Conservation (phyloP, 108 stramenopile species). For the Bacterosira constricta region DNA sequence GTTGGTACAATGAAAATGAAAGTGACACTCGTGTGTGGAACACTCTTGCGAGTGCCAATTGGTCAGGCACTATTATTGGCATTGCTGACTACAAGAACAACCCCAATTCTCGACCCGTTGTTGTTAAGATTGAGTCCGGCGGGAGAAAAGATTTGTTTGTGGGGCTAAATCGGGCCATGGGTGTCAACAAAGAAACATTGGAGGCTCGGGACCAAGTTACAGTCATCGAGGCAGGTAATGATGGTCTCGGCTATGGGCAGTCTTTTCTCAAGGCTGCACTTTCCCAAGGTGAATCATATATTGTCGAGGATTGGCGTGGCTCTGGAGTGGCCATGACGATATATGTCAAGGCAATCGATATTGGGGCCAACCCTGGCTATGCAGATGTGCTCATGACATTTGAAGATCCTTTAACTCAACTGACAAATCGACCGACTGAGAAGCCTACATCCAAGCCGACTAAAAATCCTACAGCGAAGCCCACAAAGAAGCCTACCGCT, state of each 20-base stretch:
- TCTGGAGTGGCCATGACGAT: slow-evolving; percentile 11
- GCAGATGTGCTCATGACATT: slow-evolving; percentile 10
- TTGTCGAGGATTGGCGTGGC: slow-evolving; percentile 16
- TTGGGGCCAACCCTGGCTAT: slow-evolving; percentile 8
- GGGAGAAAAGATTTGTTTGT: slow-evolving; percentile 19
- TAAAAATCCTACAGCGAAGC: not conserved
- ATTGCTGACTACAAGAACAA: slow-evolving; percentile 49
- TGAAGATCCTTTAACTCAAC: not conserved
- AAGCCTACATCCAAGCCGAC: not conserved
- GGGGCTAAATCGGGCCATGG: slow-evolving; percentile 34
- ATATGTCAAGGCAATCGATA: slow-evolving; percentile 7
- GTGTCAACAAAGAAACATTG: slow-evolving; percentile 14
- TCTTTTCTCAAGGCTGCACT: slow-evolving; percentile 18
- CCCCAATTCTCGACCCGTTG: slow-evolving; percentile 16
- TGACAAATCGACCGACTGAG: not conserved
- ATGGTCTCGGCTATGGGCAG: slow-evolving; percentile 30
- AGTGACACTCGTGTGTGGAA: slow-evolving; percentile 5
- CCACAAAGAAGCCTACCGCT: too few species aligned
- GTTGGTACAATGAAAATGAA: slow-evolving; percentile 28
- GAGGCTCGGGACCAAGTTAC: slow-evolving; percentile 26
- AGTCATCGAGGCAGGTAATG: slow-evolving; percentile 12
- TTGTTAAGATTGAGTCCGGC: slow-evolving; percentile 30
- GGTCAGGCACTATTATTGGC: slow-evolving; percentile 23
- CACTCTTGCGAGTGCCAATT: not conserved
- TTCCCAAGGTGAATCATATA: slow-evolving; percentile 3